Evolutionary conservation across 192 early-diverging fungal genomes (phyloP).

Genomic region (Backusella circina): DNA sequence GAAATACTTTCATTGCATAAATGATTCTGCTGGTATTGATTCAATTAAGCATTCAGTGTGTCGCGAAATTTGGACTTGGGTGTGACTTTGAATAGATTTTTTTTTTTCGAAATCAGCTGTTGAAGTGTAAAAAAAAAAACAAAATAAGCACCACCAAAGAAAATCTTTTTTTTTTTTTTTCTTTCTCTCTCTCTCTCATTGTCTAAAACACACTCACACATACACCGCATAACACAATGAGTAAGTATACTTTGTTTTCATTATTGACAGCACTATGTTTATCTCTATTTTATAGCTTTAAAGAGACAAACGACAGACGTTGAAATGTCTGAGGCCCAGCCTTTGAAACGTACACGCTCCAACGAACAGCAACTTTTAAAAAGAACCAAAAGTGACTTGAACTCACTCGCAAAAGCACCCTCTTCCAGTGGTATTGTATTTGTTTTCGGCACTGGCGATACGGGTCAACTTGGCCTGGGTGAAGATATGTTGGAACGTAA

Average conservation of each 20-base stretch:
- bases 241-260: background rate
- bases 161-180: background rate
- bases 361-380: background rate
- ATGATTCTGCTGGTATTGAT: no score
- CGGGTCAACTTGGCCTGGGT: slow-evolving; percentile 90
- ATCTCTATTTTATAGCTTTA: background rate
- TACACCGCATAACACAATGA: background rate
- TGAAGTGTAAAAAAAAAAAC: background rate
- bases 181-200: background rate
- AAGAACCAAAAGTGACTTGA: background rate
- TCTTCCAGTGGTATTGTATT: slow-evolving; percentile 55
- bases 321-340: slow-evolving; percentile 1
- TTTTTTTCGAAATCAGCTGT: background rate
- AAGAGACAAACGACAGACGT: slow-evolving; percentile 11
- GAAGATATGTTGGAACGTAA: slow-evolving; percentile 78
- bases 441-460: slow-evolving; percentile 87
- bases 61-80: no score
- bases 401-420: slow-evolving; percentile 11
- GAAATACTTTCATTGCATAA: no score
- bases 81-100: background rate
- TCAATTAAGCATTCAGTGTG: no score
- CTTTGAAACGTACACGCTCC: background rate
- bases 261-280: background rate
- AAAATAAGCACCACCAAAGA: no score
- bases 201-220: background rate